A percentile compares a stretch with the other conserved stretches of the same genome.
Conservation (phyloP, 2,329 filamentous ascomycete genomes). For the Onygenales sp. region DNA sequence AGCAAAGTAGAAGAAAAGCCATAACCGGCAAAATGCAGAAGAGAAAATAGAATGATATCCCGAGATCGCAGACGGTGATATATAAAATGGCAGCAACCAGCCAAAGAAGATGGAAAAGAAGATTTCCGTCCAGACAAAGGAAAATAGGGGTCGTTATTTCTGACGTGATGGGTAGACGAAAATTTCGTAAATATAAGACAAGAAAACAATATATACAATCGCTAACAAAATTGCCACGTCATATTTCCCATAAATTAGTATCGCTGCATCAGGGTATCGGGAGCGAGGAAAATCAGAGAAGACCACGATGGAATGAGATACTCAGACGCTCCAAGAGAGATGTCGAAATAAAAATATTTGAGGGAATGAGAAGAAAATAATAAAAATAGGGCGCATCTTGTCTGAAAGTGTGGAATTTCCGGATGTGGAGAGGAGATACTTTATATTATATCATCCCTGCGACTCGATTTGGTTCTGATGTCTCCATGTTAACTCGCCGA, state of each 20-base stretch:
- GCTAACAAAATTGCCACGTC: neutral
- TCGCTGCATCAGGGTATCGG: neutral
- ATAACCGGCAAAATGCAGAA: no score
- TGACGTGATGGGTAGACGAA: neutral
- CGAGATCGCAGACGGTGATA: no score
- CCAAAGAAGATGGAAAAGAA: no score
- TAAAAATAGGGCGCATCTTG: neutral
- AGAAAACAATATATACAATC: neutral
- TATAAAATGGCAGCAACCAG: no score
- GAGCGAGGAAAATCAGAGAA: neutral
- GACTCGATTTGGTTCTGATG: neutral
- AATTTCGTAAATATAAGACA: neutral
- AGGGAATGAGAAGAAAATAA: neutral
- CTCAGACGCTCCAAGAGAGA: neutral
- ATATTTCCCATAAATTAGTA: neutral
- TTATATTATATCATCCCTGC: slow-evolving; percentile 2
- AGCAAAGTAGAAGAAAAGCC: no score
- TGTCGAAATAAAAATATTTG: neutral
- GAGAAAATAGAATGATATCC: no score
- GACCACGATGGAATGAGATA: neutral
- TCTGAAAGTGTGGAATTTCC: neutral
- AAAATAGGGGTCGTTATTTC: no score
- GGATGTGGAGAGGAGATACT: neutral
- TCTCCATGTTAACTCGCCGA: neutral
- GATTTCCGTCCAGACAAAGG: no score